These are phyloP conservation scores for Theileria equi DNA, from an alignment of 169 alveolate species.

Conservation along the genomic window DNA sequence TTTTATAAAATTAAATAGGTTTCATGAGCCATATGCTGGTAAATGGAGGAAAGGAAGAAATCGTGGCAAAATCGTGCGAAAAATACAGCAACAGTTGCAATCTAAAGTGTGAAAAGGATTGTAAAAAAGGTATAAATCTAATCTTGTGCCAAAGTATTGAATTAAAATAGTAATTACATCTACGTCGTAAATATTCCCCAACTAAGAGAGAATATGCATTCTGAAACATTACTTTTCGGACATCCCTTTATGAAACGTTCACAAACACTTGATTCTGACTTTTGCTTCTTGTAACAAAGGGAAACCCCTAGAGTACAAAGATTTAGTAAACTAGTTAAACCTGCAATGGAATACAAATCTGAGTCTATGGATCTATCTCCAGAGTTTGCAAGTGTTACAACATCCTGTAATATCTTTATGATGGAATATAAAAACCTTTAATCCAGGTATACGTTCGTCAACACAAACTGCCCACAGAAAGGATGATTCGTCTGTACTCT, in stretches of 20 bases:
- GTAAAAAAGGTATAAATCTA: not conserved
- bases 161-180: not conserved
- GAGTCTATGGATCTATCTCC: not conserved
- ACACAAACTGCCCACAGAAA: constrained; percentile 50
- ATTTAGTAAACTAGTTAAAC: not conserved
- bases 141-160: constrained; percentile 12
- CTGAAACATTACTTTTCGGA: not conserved
- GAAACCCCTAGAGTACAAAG: too few species aligned
- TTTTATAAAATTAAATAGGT: not conserved
- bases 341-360: constrained; percentile 5
- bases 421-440: constrained; percentile 25
- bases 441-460: constrained; percentile 54
- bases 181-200: constrained; percentile 17
- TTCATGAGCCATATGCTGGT: not conserved
- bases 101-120: not conserved
- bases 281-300: too few species aligned
- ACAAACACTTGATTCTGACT: not conserved
- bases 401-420: not conserved
- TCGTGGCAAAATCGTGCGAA: constrained; percentile 3
- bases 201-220: constrained; percentile 6
- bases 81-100: constrained; percentile 1
- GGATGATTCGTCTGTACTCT: too few species aligned
- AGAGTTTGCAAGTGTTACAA: constrained; percentile 1
- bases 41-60: not conserved
- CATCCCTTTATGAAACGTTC: constrained; percentile 10